A percentile compares a stretch with the other conserved stretches of the same genome.
phyloP scores from a whole-genome alignment of 805 yeast genomes.

The Barnettozyma sucrosica region DNA sequence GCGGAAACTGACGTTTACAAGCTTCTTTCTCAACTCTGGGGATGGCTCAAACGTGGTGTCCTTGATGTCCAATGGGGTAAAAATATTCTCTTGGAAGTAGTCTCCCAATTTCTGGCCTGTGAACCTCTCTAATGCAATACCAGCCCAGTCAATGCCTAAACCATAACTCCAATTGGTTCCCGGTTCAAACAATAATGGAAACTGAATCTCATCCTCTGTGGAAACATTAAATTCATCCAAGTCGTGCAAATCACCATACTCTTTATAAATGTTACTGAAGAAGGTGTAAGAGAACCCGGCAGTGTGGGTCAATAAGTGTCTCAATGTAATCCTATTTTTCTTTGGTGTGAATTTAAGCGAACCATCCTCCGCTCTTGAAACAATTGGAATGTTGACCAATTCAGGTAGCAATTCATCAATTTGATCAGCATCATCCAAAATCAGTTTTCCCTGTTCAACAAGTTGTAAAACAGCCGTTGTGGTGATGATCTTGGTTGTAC shows the following conservation, averaged over 20 bases:
- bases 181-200: constrained; percentile 32
- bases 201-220: constrained; percentile 12
- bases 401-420: constrained; percentile 29
- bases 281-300: constrained; percentile 34
- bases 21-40: constrained; percentile 13
- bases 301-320: constrained; percentile 33
- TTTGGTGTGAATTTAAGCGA: constrained; percentile 20
- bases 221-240: constrained; percentile 17
- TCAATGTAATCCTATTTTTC: constrained; percentile 29
- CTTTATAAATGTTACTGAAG: constrained; percentile 21
- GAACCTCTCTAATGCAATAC: constrained; percentile 27
- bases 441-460: constrained; percentile 29
- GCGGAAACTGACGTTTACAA: constrained; percentile 23
- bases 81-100: constrained; percentile 26
- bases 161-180: constrained; percentile 35
- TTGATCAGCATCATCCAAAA: constrained; percentile 28
- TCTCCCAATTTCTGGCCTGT: constrained; percentile 27
- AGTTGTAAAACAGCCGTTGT: constrained; percentile 28
- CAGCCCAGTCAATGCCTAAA: constrained; percentile 33
- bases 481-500: constrained; percentile 30
- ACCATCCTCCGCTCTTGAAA: constrained; percentile 23
- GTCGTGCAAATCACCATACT: constrained; percentile 19
- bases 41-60: constrained; percentile 25
- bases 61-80: constrained; percentile 27
- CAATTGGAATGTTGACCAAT: constrained; percentile 24